Conservation (phyloP, 2,329 filamentous ascomycete genomes). For the Parastagonospora nodorum region DNA sequence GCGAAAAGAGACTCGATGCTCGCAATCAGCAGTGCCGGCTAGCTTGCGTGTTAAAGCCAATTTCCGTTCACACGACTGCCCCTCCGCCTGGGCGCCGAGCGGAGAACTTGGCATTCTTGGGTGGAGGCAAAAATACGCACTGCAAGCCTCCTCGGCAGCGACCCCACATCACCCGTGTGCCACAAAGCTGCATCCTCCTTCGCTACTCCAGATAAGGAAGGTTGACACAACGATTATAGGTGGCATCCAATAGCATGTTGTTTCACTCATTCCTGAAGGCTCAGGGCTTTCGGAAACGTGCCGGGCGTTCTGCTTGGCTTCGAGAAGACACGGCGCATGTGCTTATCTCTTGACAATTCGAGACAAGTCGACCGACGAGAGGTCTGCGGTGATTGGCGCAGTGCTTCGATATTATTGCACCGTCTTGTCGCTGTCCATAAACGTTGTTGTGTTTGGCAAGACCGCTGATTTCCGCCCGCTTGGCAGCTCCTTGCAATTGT, state of each 20-base stretch:
- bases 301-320: slow-evolving; percentile 13
- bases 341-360: slow-evolving; percentile 18
- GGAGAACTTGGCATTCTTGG: slow-evolving; percentile 5
- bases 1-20: too few species aligned
- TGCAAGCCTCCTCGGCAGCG: slow-evolving; percentile 4
- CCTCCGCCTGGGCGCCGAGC: slow-evolving; percentile 18
- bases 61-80: slow-evolving; percentile 6
- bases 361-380: slow-evolving; percentile 2
- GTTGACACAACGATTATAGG: slow-evolving; percentile 6
- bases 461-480: slow-evolving; percentile 12
- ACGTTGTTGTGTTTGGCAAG: background rate
- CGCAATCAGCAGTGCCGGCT: background rate
- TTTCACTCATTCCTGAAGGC: background rate
- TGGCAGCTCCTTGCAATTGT: background rate
- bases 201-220: slow-evolving; percentile 23
- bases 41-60: background rate
- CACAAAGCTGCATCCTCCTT: background rate
- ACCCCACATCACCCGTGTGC: slow-evolving; percentile 7
- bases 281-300: background rate
- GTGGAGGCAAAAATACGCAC: background rate
- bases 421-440: background rate
- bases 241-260: background rate
- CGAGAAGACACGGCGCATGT: slow-evolving; percentile 17
- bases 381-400: slow-evolving; percentile 3
- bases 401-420: background rate